Percentiles rank a stretch among this genome's conserved stretches.
Conservation (phyloP, 306 rosid genomes). For the Mimosa bimucronata region DNA sequence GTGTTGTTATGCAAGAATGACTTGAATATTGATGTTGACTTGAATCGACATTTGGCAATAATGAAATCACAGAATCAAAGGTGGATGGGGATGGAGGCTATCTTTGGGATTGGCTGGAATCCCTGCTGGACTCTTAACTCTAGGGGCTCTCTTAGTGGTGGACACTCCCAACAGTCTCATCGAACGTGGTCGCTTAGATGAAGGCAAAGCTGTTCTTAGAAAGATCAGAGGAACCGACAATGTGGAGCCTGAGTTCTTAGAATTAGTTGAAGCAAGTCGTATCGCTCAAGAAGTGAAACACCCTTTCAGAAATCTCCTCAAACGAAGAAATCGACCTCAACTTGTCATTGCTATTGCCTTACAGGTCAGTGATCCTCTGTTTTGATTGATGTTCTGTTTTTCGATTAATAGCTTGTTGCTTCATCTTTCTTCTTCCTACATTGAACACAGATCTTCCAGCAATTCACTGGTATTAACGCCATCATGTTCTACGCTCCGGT, state of each 20-base stretch:
- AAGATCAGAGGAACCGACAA: conserved; percentile 77
- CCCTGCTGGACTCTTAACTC: conserved; percentile 71
- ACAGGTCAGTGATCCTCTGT: conserved; percentile 44
- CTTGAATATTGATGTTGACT: neutral
- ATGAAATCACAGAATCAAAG: conserved; percentile 52
- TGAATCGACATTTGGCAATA: neutral
- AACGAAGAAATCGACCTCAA: conserved; percentile 74
- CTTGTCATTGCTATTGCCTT: conserved; percentile 67
- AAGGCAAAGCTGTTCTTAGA: conserved; percentile 68
- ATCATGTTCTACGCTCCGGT: conserved; percentile 97
- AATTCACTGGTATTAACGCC: conserved; percentile 89
- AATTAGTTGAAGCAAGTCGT: conserved; percentile 76
- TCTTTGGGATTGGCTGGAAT: conserved; percentile 84
- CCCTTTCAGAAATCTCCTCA: conserved; percentile 75
- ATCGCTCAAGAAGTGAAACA: conserved; percentile 71
- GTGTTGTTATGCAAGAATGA: neutral
- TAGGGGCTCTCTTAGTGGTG: conserved; percentile 80
- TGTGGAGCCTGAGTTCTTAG: conserved; percentile 75
- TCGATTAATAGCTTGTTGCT: too few species aligned
- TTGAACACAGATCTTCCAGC: conserved; percentile 76
- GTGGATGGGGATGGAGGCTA: conserved; percentile 96
- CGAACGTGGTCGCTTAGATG: conserved; percentile 73
- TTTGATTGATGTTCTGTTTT: too few species aligned
- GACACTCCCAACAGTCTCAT: conserved; percentile 92
- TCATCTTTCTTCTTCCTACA: neutral